phyloP scores from a whole-genome alignment of 2,329 filamentous ascomycete species.

The Microsporum canis region DNA sequence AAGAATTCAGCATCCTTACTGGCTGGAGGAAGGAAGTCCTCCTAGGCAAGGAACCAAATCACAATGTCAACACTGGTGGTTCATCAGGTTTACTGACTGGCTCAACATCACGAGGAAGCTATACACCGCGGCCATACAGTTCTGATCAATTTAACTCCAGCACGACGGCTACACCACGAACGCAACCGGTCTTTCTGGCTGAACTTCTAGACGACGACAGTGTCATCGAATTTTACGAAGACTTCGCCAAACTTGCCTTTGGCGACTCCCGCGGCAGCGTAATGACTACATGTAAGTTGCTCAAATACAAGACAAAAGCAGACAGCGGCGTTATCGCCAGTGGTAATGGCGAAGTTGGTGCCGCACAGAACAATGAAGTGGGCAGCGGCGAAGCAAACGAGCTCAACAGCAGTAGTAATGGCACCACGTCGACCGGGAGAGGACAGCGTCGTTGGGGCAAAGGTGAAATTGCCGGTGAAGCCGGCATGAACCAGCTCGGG shows the following conservation, averaged over 20 bases:
- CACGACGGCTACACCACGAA: slow-evolving; percentile 34
- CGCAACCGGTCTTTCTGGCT: slow-evolving; percentile 76
- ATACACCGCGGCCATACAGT: slow-evolving; percentile 35
- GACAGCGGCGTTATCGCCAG: slow-evolving; percentile 32
- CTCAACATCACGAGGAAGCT: slow-evolving; percentile 35
- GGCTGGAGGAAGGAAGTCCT: slow-evolving; percentile 89
- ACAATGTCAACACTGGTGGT: slow-evolving; percentile 68
- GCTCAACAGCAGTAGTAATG: not conserved
- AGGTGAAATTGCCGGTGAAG: slow-evolving; percentile 37
- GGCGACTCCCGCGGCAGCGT: slow-evolving; percentile 80
- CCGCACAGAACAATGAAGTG: slow-evolving; percentile 14
- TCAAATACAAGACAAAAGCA: slow-evolving; percentile 78
- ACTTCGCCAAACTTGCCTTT: slow-evolving; percentile 86
- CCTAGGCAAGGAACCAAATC: slow-evolving; percentile 73
- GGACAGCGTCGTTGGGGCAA: slow-evolving; percentile 29
- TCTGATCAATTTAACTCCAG: slow-evolving; percentile 24
- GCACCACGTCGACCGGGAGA: slow-evolving; percentile 23
- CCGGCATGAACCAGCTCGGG: slow-evolving; percentile 68
- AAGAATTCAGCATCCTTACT: slow-evolving; percentile 91
- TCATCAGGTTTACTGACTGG: slow-evolving; percentile 28
- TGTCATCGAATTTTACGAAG: slow-evolving; percentile 89
- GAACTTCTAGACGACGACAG: slow-evolving; percentile 89
- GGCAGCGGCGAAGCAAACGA: slow-evolving; percentile 12
- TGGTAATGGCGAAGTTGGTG: slow-evolving; percentile 19
- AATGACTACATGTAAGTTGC: slow-evolving; percentile 68